Base-by-base conservation (phyloP, 768 basidiomycete species). In the Cystofilobasidium capitatum region DNA sequence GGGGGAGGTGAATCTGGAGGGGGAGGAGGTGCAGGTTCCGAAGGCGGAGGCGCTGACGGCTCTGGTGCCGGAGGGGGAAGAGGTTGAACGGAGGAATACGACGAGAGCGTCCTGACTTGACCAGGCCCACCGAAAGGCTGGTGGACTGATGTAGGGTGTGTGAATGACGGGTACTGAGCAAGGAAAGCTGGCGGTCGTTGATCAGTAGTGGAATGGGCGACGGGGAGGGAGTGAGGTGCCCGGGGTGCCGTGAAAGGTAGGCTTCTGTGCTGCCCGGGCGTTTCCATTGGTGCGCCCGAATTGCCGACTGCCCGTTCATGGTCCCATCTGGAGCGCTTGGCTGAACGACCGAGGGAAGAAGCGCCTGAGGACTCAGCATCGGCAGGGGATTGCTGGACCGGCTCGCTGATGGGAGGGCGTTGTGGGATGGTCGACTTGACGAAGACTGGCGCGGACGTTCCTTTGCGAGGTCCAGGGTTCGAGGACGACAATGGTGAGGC, bases 361-460 rank as follows among this genome's bases (percentile, higher is more conserved):
- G 58, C 3, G 24, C n/a, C n/a, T n/a, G n/a, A n/a, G n/a, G n/a
- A n/a, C n/a, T n/a, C n/a, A n/a, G n/a, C n/a, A n/a, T n/a, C n/a
- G n/a, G n/a, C n/a, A n/a, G n/a, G n/a, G n/a, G n/a, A n/a, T n/a
- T n/a, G n/a, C n/a, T n/a, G n/a, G n/a, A n/a, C n/a, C n/a, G n/a
- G n/a, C n/a, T n/a, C n/a, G n/a, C n/a, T n/a, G n/a, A n/a, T n/a
- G n/a, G n/a, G 6, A 0, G 62, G 47, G 12, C 3, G 20, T 24
- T 33, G 0, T 3, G 29, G 3, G 40, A 93, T 87, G 69, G 83
- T 83, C 71, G 88, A 88, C 78, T 91, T 92, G 72, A 92, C 73
- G 24, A 51, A 64, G 22, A 33, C 60, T 7, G 64, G 58, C 12
- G 59, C 58, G 12, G 35, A 42, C 16, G 57, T 60, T 2, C 54